Percentiles rank a stretch among this genome's conserved stretches.
Evolutionary conservation across 352 stramenopile genomes (phyloP).

Genomic region (Detonula confervacea): DNA sequence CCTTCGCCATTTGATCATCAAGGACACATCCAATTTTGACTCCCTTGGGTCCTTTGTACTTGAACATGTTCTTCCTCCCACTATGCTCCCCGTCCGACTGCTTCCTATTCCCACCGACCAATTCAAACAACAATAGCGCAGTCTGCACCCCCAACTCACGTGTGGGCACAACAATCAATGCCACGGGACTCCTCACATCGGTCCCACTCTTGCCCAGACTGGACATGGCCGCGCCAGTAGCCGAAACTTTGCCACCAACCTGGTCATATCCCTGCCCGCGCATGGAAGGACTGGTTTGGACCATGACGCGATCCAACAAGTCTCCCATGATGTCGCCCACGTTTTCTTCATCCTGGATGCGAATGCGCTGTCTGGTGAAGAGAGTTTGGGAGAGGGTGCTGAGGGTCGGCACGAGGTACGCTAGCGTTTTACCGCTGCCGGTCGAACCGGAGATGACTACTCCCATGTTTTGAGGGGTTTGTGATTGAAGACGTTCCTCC

Average conservation of each 20-base stretch:
- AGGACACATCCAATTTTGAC: slow-evolving; percentile 83
- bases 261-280: slow-evolving; percentile 55
- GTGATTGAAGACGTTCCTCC: slow-evolving; percentile 60
- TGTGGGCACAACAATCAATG: slow-evolving; percentile 80
- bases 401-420: slow-evolving; percentile 77
- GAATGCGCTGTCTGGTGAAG: slow-evolving; percentile 74
- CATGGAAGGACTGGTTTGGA: slow-evolving; percentile 67
- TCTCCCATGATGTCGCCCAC: slow-evolving; percentile 75
- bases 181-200: slow-evolving; percentile 75
- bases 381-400: slow-evolving; percentile 77
- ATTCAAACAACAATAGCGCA: slow-evolving; percentile 70
- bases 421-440: slow-evolving; percentile 71
- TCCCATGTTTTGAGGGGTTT: slow-evolving; percentile 65
- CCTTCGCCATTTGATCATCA: slow-evolving; percentile 75
- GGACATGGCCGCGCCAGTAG: slow-evolving; percentile 52
- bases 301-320: slow-evolving; percentile 69
- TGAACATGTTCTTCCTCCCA: slow-evolving; percentile 76
- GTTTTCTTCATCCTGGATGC: slow-evolving; percentile 73
- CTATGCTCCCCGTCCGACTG: slow-evolving; percentile 38
- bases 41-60: slow-evolving; percentile 82
- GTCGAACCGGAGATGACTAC: slow-evolving; percentile 68
- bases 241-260: slow-evolving; percentile 35
- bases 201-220: slow-evolving; percentile 72
- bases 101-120: slow-evolving; percentile 77
- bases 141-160: slow-evolving; percentile 80